Evolutionary conservation across 176 grass and related monocot species (phyloP).

Genomic region (Paspalum vaginatum): DNA sequence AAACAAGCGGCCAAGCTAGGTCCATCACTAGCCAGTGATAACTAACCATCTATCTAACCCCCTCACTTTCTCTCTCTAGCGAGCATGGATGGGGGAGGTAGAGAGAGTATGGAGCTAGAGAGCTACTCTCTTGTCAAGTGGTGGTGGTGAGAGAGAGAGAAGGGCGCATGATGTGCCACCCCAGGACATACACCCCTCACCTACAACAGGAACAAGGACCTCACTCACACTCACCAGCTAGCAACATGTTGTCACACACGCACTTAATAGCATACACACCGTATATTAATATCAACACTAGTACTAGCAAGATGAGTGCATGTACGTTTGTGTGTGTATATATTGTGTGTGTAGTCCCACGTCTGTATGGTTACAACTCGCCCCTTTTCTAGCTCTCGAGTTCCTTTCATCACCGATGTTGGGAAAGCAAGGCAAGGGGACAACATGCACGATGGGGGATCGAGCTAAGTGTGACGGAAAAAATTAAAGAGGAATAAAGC

Average conservation of each 20-base stretch:
- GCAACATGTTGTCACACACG: conserved; percentile 3
- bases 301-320: not conserved
- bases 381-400: conserved; percentile 57
- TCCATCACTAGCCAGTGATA: conserved; percentile 51
- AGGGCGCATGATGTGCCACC: conserved; percentile 55
- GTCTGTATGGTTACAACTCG: conserved; percentile 51
- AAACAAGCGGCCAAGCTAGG: conserved; percentile 32
- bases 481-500: not conserved
- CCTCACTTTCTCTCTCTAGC: conserved; percentile 18
- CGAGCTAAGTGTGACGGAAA: conserved; percentile 15
- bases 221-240: not conserved
- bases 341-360: conserved; percentile 38
- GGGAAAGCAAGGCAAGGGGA: conserved; percentile 42
- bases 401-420: conserved; percentile 61
- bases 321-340: not conserved
- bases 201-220: conserved; percentile 44
- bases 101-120: not conserved
- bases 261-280: conserved; percentile 19
- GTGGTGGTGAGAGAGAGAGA: conserved; percentile 4
- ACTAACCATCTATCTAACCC: conserved; percentile 62
- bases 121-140: conserved; percentile 49
- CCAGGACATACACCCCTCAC: conserved; percentile 64
- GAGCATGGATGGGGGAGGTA: not conserved
- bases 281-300: not conserved
- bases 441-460: conserved; percentile 44